Evolutionary conservation across 805 yeast genomes (phyloP).

Genomic region (Zygoascus biomembranicola): DNA sequence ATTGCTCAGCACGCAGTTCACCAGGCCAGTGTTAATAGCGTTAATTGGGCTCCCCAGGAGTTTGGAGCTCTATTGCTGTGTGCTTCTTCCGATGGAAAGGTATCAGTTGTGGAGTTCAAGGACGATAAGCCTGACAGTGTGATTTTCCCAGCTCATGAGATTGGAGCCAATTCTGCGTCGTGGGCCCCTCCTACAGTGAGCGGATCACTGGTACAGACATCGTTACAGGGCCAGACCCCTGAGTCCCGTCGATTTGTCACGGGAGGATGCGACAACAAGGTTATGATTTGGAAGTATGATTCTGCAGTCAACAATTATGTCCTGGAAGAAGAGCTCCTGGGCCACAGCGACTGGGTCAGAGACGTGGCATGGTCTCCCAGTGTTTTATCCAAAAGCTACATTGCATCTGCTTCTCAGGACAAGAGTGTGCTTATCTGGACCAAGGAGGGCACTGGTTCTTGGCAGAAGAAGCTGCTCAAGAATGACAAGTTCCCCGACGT

Average conservation of each 20-base stretch:
- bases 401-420: slow-evolving; percentile 96
- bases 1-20: slow-evolving; percentile 84
- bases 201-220: slow-evolving; percentile 26
- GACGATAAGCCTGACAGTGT: slow-evolving; percentile 63
- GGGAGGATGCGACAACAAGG: slow-evolving; percentile 92
- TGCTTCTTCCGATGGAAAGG: slow-evolving; percentile 88
- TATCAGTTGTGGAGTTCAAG: slow-evolving; percentile 82
- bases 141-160: slow-evolving; percentile 72
- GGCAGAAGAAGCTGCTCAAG: slow-evolving; percentile 75
- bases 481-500: slow-evolving; percentile 90
- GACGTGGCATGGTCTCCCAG: slow-evolving; percentile 99
- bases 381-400: slow-evolving; percentile 72
- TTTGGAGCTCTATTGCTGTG: slow-evolving; percentile 87
- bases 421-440: slow-evolving; percentile 94
- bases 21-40: slow-evolving; percentile 90
- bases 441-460: slow-evolving; percentile 56
- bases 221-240: slow-evolving; percentile 19
- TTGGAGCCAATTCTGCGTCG: slow-evolving; percentile 89
- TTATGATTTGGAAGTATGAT: slow-evolving; percentile 80
- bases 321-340: slow-evolving; percentile 70
- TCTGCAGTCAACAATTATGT: slow-evolving; percentile 45
- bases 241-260: slow-evolving; percentile 59
- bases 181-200: slow-evolving; percentile 42
- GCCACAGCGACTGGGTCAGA: slow-evolving; percentile 97
- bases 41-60: slow-evolving; percentile 96